These are phyloP conservation scores for Populus hybrid DNA, from an alignment of 441 rosid genomes.

Conservation along the genomic window DNA sequence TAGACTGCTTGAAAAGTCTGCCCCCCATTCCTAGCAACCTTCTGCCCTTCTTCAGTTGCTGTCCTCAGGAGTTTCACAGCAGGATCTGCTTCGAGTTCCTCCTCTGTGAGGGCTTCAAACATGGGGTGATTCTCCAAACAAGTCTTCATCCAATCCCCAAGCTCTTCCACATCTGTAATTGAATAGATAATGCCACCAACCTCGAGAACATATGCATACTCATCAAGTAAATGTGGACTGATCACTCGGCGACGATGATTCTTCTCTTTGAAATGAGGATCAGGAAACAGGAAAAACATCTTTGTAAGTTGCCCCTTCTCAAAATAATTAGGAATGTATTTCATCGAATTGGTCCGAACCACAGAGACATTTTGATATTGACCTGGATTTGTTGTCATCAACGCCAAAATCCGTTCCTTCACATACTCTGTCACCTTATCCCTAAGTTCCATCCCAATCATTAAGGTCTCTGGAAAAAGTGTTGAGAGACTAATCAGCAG, in stretches of 20 bases:
- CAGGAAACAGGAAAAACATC: conserved; percentile 94
- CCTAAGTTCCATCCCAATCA: conserved; percentile 98
- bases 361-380: conserved; percentile 80
- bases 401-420: conserved; percentile 69
- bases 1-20: conserved; percentile 78
- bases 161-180: conserved; percentile 90
- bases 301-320: conserved; percentile 81
- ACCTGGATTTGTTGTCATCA: conserved; percentile 55
- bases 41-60: conserved; percentile 96
- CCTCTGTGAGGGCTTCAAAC: conserved; percentile 58
- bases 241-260: conserved; percentile 90
- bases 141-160: conserved; percentile 91
- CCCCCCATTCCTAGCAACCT: conserved; percentile 90
- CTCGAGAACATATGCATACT: conserved; percentile 80
- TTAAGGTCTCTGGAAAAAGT: conserved; percentile 70
- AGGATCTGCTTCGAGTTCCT: conserved; percentile 71
- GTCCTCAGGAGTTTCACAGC: conserved; percentile 53
- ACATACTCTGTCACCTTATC: conserved; percentile 89
- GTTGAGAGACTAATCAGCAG: conserved; percentile 79
- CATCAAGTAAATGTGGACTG: conserved; percentile 75
- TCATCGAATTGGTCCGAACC: conserved; percentile 92
- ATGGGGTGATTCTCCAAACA: conserved; percentile 77
- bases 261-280: conserved; percentile 97
- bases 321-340: conserved; percentile 86
- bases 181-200: conserved; percentile 85